phyloP scores from a whole-genome alignment of 2,329 filamentous ascomycete species.

The Trichoderma sp. region DNA sequence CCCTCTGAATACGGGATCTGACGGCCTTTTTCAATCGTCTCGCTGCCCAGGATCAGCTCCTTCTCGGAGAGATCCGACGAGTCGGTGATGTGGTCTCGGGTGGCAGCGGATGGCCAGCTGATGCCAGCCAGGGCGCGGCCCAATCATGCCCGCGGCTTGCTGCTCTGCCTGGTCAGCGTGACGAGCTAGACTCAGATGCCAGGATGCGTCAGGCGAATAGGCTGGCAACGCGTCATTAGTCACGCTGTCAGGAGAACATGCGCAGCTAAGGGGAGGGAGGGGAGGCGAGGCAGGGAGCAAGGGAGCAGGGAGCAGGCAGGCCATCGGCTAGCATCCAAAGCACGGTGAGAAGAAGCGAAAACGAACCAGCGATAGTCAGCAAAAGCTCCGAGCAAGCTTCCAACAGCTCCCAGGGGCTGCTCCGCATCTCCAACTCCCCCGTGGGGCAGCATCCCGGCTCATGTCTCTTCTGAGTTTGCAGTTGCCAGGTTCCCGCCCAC shows the following conservation, averaged over 20 bases:
- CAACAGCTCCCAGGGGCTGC: background rate
- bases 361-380: background rate
- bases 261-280: constrained; percentile 8
- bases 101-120: constrained; percentile 11
- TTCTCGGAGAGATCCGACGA: constrained; percentile 17
- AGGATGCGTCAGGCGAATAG: constrained; percentile 16
- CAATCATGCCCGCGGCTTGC: constrained; percentile 2
- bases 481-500: constrained; percentile 14
- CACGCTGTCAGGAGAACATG: constrained; percentile 16
- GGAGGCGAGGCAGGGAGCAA: background rate
- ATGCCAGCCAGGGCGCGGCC: constrained; percentile 7
- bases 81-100: constrained; percentile 7
- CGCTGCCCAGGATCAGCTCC: constrained; percentile 2
- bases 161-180: constrained; percentile 11
- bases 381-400: background rate
- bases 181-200: constrained; percentile 15
- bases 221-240: constrained; percentile 18
- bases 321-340: background rate
- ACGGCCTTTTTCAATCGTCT: background rate
- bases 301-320: background rate
- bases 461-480: background rate
- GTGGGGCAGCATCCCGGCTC: constrained; percentile 11
- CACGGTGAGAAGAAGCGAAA: background rate
- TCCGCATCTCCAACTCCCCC: constrained; percentile 15
- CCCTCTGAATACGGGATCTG: background rate